Evolutionary conservation across 2,329 filamentous ascomycete genomes (phyloP).

Genomic region (Talaromyces sp.): DNA sequence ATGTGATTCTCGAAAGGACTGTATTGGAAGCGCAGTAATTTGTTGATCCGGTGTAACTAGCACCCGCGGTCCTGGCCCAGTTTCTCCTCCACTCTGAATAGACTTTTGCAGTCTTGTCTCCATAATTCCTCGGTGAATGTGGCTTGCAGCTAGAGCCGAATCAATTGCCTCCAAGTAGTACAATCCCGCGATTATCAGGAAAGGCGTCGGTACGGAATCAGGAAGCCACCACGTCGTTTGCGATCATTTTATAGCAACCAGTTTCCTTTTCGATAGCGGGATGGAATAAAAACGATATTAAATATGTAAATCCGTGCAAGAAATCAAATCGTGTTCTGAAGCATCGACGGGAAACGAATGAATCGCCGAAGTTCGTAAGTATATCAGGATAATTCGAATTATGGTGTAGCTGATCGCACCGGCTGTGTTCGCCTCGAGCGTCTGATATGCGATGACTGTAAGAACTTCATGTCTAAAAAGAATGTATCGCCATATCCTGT

Average conservation of each 20-base stretch:
- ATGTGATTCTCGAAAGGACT: conserved; percentile 7
- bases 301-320: neutral
- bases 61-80: conserved; percentile 12
- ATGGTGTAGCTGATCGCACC: neutral
- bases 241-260: neutral
- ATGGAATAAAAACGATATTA: neutral
- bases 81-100: conserved; percentile 16
- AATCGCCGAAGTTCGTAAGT: conserved; percentile 1
- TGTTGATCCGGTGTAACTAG: conserved; percentile 14
- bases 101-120: conserved; percentile 27
- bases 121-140: conserved; percentile 24
- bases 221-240: neutral
- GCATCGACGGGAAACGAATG: conserved; percentile 4
- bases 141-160: neutral
- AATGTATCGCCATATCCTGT: neutral
- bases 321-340: neutral
- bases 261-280: neutral
- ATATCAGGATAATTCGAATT: neutral
- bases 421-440: conserved; percentile 2
- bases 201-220: neutral
- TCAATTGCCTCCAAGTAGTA: neutral
- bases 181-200: neutral
- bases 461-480: conserved; percentile 2
- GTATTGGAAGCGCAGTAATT: conserved; percentile 13
- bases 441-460: neutral